phyloP scores from a whole-genome alignment of 441 rosid genomes.

The Hura crepitans region DNA sequence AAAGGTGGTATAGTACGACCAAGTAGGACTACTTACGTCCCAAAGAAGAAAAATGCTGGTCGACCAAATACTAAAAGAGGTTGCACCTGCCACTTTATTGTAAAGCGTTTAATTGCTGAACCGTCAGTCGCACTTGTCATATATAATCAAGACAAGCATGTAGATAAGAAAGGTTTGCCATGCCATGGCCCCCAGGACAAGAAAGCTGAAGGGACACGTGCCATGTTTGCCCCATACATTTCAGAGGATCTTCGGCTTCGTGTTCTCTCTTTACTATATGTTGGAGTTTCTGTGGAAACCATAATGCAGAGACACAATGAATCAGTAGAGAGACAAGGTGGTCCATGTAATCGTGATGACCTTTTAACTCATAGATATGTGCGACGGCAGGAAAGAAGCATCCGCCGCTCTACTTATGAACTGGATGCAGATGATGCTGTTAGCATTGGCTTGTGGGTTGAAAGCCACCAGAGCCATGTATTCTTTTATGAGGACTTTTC shows the following conservation, averaged over 20 bases:
- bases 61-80: conserved; percentile 97
- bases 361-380: too few relatives aligned
- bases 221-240: conserved; percentile 82
- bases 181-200: conserved; percentile 97
- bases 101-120: conserved; percentile 73
- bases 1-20: conserved; percentile 87
- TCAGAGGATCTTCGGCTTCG: conserved; percentile 86
- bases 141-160: conserved; percentile 73
- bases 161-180: conserved; percentile 77
- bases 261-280: conserved; percentile 94
- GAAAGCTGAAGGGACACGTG: conserved; percentile 97
- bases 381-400: too few relatives aligned
- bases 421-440: conserved; percentile 89
- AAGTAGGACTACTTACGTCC: too few relatives aligned
- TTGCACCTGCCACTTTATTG: conserved; percentile 82
- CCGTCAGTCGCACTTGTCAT: conserved; percentile 72
- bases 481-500: conserved; percentile 81
- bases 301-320: conserved; percentile 91
- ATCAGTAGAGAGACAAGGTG: conserved; percentile 82
- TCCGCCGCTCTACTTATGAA: conserved; percentile 82
- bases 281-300: conserved; percentile 91
- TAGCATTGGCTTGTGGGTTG: conserved; percentile 86
- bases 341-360: too few relatives aligned
- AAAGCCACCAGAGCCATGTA: conserved; percentile 79
- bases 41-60: conserved; percentile 82